Conservation (phyloP, 352 stramenopile species). For the Phytophthora podocarpi region DNA sequence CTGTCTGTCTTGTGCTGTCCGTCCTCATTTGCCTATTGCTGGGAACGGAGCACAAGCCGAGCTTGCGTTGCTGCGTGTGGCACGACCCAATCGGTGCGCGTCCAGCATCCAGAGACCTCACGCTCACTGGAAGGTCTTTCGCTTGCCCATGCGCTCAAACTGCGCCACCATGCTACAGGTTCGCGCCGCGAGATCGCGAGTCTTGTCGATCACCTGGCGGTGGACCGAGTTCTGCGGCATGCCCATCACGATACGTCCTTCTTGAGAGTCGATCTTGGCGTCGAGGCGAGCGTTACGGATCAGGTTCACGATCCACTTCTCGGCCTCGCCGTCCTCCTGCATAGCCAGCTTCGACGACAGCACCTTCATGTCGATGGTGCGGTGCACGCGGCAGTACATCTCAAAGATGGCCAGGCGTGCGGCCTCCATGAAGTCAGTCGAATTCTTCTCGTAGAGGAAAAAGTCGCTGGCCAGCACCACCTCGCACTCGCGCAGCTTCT, state of each 20-base stretch:
- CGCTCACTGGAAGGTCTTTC: constrained; percentile 72
- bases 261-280: constrained; percentile 98
- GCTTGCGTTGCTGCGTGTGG: constrained; percentile 15
- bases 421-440: constrained; percentile 98
- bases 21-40: constrained; percentile 20
- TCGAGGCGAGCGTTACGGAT: constrained; percentile 97
- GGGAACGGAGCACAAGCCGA: constrained; percentile 3
- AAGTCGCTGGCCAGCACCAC: constrained; percentile 97
- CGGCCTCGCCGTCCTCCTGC: constrained; percentile 94
- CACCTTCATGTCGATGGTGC: constrained; percentile 98
- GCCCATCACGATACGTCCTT: constrained; percentile 98
- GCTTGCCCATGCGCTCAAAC: constrained; percentile 86
- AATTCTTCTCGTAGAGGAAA: constrained; percentile 96
- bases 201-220: constrained; percentile 98
- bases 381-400: constrained; percentile 99
- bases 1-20: background rate
- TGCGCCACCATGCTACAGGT: constrained; percentile 90
- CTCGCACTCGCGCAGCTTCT: constrained; percentile 93
- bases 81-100: constrained; percentile 21
- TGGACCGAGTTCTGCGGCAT: constrained; percentile 93
- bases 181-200: constrained; percentile 93
- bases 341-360: constrained; percentile 97
- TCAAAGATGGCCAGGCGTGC: constrained; percentile 98
- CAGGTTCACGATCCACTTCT: constrained; percentile 99
- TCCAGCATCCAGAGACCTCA: constrained; percentile 18